A percentile compares a stretch with the other conserved stretches of the same genome.
Conservation (phyloP, 495 filamentous ascomycete genomes). For the Schizothecium vesticola region DNA sequence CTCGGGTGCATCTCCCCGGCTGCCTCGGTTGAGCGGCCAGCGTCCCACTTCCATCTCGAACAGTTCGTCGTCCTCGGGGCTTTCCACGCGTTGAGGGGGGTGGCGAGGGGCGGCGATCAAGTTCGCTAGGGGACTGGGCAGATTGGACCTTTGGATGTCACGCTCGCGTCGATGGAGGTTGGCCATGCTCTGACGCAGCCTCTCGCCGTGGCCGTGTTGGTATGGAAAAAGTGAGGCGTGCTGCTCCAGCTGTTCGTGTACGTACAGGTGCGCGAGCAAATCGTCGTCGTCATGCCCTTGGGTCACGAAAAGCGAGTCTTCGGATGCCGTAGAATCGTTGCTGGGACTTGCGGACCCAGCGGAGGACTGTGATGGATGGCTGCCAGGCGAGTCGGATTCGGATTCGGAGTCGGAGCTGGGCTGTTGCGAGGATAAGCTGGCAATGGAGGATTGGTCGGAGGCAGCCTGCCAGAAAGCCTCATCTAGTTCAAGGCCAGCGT, state of each 20-base stretch:
- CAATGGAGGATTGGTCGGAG: too few relatives aligned
- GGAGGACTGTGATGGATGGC: not conserved
- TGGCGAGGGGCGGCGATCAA: not conserved
- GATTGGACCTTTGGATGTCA: not conserved
- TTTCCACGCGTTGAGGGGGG: not conserved
- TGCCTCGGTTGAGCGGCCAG: not conserved
- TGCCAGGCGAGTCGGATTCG: not conserved
- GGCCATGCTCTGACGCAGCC: not conserved
- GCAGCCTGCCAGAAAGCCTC: not conserved
- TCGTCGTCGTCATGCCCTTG: not conserved
- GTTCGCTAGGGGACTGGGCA: not conserved
- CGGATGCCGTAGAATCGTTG: not conserved
- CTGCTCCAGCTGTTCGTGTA: too few relatives aligned
- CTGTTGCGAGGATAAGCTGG: too few relatives aligned
- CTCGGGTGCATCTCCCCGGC: not conserved
- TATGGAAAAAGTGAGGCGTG: too few relatives aligned
- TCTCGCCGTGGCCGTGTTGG: not conserved
- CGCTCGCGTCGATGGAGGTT: not conserved
- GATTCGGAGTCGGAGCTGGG: not conserved
- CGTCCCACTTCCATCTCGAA: constrained; percentile 14
- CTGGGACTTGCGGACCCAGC: not conserved
- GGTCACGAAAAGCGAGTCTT: not conserved
- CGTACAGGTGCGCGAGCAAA: not conserved
- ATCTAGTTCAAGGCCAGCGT: not conserved
- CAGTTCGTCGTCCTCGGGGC: constrained; percentile 7